Percentiles rank a stretch among this genome's conserved stretches.
Conservation (phyloP, 192 early-diverging fungal species). For the Backusella australiensis region DNA sequence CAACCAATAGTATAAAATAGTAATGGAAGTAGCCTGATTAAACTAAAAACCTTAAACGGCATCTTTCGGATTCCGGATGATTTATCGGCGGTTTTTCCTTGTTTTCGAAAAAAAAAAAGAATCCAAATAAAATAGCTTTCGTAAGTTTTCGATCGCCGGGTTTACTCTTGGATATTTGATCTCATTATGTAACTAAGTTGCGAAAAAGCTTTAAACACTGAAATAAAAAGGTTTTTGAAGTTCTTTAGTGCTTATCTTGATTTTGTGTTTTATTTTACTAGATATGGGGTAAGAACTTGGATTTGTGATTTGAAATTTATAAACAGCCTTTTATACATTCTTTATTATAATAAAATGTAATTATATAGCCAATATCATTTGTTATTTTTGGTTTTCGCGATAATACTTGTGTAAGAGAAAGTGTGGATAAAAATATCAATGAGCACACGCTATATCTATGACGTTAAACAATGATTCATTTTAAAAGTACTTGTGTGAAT, state of each 20-base stretch:
- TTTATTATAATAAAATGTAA: neutral
- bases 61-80: neutral
- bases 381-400: neutral
- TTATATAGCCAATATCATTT: neutral
- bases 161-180: neutral
- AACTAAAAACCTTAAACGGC: neutral
- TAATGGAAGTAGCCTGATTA: neutral
- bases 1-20: neutral
- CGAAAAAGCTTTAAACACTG: neutral
- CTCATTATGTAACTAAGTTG: neutral
- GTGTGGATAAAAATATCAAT: neutral
- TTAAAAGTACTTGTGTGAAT: neutral
- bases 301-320: neutral
- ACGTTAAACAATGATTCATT: neutral
- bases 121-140: neutral
- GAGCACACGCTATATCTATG: neutral
- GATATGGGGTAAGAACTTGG: neutral
- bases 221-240: neutral
- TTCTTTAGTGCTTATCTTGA: neutral
- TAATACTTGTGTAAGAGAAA: neutral
- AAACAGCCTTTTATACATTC: neutral
- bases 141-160: neutral
- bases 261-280: neutral
- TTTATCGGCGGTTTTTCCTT: neutral
- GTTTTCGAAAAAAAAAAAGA: neutral